These are phyloP conservation scores for Avicennia marina DNA, from an alignment of 257 asterid species.

Conservation along the genomic window DNA sequence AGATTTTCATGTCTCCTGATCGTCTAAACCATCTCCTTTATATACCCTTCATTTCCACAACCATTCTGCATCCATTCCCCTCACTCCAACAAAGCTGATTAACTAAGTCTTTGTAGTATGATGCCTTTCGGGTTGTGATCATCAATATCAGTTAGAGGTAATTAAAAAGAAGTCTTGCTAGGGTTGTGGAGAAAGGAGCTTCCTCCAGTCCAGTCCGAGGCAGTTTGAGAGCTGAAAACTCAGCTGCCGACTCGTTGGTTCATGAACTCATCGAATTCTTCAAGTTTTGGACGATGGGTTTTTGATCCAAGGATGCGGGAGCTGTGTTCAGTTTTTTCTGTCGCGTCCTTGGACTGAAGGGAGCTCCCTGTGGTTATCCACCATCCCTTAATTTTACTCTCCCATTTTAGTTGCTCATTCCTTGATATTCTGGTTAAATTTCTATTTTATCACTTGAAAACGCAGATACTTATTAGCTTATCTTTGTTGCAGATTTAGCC, in stretches of 20 bases:
- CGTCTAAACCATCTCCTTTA: constrained; percentile 13
- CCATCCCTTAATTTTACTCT: background rate
- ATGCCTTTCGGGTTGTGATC: too few relatives aligned
- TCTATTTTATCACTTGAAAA: too few relatives aligned
- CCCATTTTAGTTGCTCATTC: too few relatives aligned
- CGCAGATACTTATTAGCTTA: too few relatives aligned
- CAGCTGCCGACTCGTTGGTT: constrained; percentile 93
- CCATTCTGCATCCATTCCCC: background rate
- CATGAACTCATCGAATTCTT: constrained; percentile 35
- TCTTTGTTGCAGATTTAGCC: too few relatives aligned
- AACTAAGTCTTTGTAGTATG: background rate
- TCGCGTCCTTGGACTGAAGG: constrained; percentile 99
- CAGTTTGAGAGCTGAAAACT: constrained; percentile 37
- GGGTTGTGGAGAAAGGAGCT: constrained; percentile 61
- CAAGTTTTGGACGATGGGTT: constrained; percentile 17
- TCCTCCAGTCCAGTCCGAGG: constrained; percentile 86
- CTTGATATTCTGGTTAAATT: too few relatives aligned
- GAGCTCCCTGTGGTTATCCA: constrained; percentile 67
- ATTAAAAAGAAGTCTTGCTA: background rate
- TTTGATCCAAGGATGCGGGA: constrained; percentile 77
- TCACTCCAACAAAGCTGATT: background rate
- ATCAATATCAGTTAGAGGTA: too few relatives aligned
- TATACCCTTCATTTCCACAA: background rate
- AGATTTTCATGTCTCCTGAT: constrained; percentile 40
- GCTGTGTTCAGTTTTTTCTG: constrained; percentile 60